Conservation (phyloP, 805 yeast genomes). For the Kluyveromyces dobzhanskii region DNA sequence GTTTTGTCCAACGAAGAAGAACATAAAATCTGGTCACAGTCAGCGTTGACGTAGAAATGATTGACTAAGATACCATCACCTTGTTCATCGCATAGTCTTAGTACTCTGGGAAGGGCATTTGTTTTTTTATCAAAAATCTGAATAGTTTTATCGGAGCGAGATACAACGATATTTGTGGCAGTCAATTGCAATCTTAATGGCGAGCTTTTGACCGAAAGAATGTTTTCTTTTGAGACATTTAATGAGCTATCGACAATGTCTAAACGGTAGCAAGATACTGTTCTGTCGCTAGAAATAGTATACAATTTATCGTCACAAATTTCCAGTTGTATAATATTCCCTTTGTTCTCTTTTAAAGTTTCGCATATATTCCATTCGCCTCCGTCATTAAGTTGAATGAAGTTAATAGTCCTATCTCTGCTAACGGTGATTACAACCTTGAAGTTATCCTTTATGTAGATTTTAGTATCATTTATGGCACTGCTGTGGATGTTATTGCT, state of each 20-base stretch:
- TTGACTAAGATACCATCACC: slow-evolving; percentile 36
- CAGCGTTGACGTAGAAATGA: slow-evolving; percentile 34
- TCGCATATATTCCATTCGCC: slow-evolving; percentile 45
- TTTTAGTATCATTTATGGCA: slow-evolving; percentile 37
- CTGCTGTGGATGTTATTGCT: slow-evolving; percentile 44
- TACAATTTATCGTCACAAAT: slow-evolving; percentile 29
- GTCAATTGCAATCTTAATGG: slow-evolving; percentile 37
- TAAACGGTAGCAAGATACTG: slow-evolving; percentile 43
- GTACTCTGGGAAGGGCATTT: slow-evolving; percentile 30
- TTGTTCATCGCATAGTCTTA: slow-evolving; percentile 36
- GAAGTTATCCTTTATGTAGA: slow-evolving; percentile 24
- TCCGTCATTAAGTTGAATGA: slow-evolving; percentile 29
- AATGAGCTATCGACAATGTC: slow-evolving; percentile 17
- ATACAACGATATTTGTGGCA: slow-evolving; percentile 37
- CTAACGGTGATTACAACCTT: slow-evolving; percentile 40
- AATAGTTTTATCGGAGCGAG: slow-evolving; percentile 45
- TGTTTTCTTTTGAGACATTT: slow-evolving; percentile 32
- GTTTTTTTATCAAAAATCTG: slow-evolving; percentile 30
- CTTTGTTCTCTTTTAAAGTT: slow-evolving; percentile 53
- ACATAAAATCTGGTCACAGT: slow-evolving; percentile 25
- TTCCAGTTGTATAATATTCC: slow-evolving; percentile 37
- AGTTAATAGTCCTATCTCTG: slow-evolving; percentile 56
- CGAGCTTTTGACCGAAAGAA: slow-evolving; percentile 42
- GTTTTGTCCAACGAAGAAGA: slow-evolving; percentile 51
- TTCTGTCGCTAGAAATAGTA: slow-evolving; percentile 56